phyloP scores from a whole-genome alignment of 2,329 filamentous ascomycete genomes.

The Xylariomycetidae sp. region DNA sequence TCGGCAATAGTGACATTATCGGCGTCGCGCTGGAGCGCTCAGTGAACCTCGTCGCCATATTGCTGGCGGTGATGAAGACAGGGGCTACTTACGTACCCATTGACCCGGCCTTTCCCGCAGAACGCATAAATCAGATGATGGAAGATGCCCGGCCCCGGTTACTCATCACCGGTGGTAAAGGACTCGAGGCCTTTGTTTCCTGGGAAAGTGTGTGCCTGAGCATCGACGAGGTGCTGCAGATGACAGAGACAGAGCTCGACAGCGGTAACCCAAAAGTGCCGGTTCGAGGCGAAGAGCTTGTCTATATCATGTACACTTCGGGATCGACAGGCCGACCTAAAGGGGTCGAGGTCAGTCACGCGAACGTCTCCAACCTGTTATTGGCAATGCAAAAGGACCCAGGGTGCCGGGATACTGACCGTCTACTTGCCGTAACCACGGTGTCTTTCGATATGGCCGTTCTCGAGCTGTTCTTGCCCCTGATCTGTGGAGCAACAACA shows the following conservation, averaged over 20 bases:
- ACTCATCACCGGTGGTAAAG: slow-evolving; percentile 10
- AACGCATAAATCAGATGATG: slow-evolving; percentile 24
- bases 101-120: slow-evolving; percentile 21
- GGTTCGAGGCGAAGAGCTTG: slow-evolving; percentile 17
- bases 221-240: slow-evolving; percentile 11
- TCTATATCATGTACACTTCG: slow-evolving; percentile 29
- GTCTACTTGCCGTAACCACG: slow-evolving; percentile 24
- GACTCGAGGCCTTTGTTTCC: slow-evolving; percentile 7
- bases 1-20: slow-evolving; percentile 19
- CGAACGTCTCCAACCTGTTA: slow-evolving; percentile 15
- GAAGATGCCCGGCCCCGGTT: slow-evolving; percentile 21
- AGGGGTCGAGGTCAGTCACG: slow-evolving; percentile 30
- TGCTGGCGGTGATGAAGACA: slow-evolving; percentile 23
- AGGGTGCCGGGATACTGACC: slow-evolving; percentile 18
- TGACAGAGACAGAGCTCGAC: slow-evolving; percentile 2
- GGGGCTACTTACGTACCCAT: slow-evolving; percentile 28
- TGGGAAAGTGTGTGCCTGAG: slow-evolving; percentile 13
- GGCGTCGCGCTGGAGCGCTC: slow-evolving; percentile 23
- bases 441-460: slow-evolving; percentile 29
- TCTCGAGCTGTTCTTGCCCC: slow-evolving; percentile 28
- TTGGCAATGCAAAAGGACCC: slow-evolving; percentile 19
- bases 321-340: slow-evolving; percentile 31
- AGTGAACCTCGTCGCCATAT: slow-evolving; percentile 16
- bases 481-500: slow-evolving; percentile 27
- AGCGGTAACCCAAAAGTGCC: slow-evolving; percentile 4